Evolutionary conservation across 108 stramenopile genomes (phyloP), one percentile per base, ranked within the genome.

Genomic region (Cyclotella baltica): DNA sequence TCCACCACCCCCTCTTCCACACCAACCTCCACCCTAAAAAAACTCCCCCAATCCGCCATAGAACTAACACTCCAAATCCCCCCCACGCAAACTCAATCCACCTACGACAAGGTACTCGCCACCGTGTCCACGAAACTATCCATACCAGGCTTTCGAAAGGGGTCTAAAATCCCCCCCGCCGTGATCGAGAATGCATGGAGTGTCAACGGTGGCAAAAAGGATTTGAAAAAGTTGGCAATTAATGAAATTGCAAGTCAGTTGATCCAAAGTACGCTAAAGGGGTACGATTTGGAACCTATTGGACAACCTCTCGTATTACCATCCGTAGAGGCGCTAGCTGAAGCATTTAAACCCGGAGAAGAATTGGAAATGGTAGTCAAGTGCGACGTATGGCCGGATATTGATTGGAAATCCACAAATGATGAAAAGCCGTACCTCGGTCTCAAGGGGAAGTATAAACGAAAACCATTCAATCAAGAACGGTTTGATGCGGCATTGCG

Each of bases 321-420:
- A 90, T 51, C 88, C 87, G 15, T 73, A 87, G 52, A 62, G 20
- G 28, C 30, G 10, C 20, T 33, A 15, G 59, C 59, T 11, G 36
- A 36, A 5, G 89, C 86, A 66, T 69, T 68, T 22, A 88, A 89
- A 15, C 62, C 90, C 25, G 83, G 91, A 11, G 78, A 93, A 63
- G 81, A 83, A 2, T 72, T 92, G 28, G 81, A 86, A 25, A 62
- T 96, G 78, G 67, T 66, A 10, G 88, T 96, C 28, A 80, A 83
- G 30, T 93, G 92, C 67, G 95, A 96, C 70, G 95, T 96, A 11
- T 96, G 95, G 95, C 95, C 95, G 46, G 92, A 93, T 28, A 90
- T 96, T 62, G 36, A 84, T 34, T 96, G 91, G 91, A 91, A 80
- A 16, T 19, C 38, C 3, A 23, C 1, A 4, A 72, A 78, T 11